Conservation (phyloP, 805 yeast genomes). For the Saturnispora sanitii region DNA sequence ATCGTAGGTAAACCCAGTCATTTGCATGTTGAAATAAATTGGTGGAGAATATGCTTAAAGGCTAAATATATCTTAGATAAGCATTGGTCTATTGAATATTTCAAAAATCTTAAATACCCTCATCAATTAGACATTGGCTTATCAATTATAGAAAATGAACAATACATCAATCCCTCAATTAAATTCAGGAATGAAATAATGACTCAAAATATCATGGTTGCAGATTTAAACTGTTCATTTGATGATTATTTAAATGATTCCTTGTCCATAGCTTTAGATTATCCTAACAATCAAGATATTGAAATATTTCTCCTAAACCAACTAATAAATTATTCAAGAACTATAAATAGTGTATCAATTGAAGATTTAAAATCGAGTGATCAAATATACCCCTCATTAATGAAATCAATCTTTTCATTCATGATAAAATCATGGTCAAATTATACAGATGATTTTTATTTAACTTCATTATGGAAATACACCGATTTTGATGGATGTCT, state of each 20-base stretch:
- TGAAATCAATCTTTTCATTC: not conserved
- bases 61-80: constrained; percentile 12
- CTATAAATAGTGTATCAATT: not conserved
- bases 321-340: not conserved
- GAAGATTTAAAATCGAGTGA: not conserved
- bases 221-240: constrained; percentile 4
- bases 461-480: constrained; percentile 1
- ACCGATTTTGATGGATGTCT: constrained; percentile 2
- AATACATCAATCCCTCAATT: not conserved
- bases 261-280: not conserved
- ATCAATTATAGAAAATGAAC: not conserved
- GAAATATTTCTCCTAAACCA: not conserved
- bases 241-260: not conserved
- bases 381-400: not conserved
- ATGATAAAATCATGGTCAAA: constrained; percentile 1
- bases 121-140: constrained; percentile 2
- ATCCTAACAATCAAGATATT: constrained; percentile 2
- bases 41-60: constrained; percentile 28
- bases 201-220: too few relatives aligned
- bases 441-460: not conserved
- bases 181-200: not conserved
- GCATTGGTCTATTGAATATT: constrained; percentile 1
- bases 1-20: constrained; percentile 20
- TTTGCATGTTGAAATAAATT: constrained; percentile 23
- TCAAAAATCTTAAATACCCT: not conserved